Evolutionary conservation across 176 grass and related monocot species (phyloP), one percentile per base, ranked within the genome.

Genomic region (Avena insularis): DNA sequence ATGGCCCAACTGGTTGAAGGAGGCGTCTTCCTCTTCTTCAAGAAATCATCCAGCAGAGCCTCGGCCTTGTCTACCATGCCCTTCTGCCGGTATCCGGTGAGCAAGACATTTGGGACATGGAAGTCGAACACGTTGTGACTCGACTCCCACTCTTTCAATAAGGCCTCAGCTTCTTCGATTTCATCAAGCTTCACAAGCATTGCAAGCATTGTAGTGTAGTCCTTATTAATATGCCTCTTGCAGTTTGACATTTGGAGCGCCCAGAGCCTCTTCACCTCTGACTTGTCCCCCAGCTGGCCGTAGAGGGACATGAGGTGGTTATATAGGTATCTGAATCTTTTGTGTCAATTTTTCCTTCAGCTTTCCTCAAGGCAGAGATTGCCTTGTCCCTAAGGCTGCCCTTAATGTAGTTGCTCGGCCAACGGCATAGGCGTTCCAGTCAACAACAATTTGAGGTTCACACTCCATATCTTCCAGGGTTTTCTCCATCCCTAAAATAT

Each of bases 341-440:
- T 92, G 71, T 86, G 50, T 89, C 74, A 13, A 93, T 79, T 84
- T 93, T 93, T 84, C 45, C 81, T 88, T 95, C 93, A 64, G 95
- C 87, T 92, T 98, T 98, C 69, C 87, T 90, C 62, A 98, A 88
- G 54, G 86, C 71, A 84, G 82, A 80, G 8, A 92, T 53, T 79
- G 95, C 90, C 78, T 93, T 92, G 48, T 91, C 90, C 7, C 74
- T 56, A 38, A 78, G 58, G 45, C 83, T 78, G 12, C 86, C 90
- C 88, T 92, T 98, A 59, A 95, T 91, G 69, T 95, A 95, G 61
- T 93, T 89, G 82, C 60, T 95, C 9, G 95, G 91, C 58, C 88
- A 29, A 89, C 90, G 65, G 95, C 78, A 78, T 93, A 92, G 8
- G 95, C 91, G 68, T 98, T 98, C 95, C 93, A 98, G 79, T 98